Conservation (phyloP, 768 basidiomycete genomes). For the Tulasnella calospora region DNA sequence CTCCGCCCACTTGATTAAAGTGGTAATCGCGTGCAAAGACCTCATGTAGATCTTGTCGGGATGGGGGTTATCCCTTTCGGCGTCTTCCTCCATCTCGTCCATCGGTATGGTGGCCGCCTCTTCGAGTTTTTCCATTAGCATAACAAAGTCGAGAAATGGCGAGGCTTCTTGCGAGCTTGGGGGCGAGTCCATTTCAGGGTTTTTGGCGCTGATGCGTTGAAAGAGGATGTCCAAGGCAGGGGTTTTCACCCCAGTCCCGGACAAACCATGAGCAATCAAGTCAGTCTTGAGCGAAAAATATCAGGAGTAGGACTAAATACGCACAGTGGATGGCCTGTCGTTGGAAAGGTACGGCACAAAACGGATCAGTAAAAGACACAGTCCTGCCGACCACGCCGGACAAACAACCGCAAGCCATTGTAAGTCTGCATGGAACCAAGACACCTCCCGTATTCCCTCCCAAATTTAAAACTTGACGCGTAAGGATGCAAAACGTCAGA, state of each 20-base stretch:
- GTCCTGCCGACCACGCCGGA: background rate
- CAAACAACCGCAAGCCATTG: background rate
- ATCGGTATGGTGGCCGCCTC: background rate
- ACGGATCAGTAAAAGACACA: background rate
- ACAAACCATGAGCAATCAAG: background rate
- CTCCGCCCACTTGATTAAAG: background rate
- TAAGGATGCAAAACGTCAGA: background rate
- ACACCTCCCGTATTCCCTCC: too few relatives aligned
- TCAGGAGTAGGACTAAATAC: background rate
- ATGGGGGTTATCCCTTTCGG: background rate
- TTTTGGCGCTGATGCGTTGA: background rate
- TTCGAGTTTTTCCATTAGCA: background rate
- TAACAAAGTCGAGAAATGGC: background rate
- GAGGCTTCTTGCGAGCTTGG: background rate
- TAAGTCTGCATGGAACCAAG: background rate
- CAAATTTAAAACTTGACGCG: background rate
- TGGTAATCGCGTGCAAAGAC: background rate
- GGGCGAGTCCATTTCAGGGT: background rate
- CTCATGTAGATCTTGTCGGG: background rate
- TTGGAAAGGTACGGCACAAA: background rate
- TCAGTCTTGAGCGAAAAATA: background rate
- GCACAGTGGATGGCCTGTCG: background rate
- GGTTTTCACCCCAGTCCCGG: background rate
- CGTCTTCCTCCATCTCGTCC: background rate
- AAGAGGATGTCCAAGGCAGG: background rate